Evolutionary conservation across 495 filamentous ascomycete genomes (phyloP).

Genomic region (Penicillium paradoxum): DNA sequence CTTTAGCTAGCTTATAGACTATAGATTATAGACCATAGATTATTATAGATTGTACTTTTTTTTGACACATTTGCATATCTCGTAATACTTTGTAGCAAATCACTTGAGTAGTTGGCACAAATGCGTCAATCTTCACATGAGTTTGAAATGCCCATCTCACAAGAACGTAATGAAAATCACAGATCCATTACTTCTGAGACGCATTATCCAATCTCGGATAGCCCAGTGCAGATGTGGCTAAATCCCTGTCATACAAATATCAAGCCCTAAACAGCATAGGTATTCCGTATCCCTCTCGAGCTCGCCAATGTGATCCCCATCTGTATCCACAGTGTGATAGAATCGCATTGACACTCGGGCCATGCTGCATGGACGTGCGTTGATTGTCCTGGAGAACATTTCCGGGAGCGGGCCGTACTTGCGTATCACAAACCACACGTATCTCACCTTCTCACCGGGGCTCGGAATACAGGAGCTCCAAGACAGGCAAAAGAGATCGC

Average conservation of each 20-base stretch:
- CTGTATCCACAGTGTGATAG: neutral
- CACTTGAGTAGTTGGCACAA: no score
- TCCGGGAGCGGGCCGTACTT: neutral
- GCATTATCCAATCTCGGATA: no score
- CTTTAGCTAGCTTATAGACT: neutral
- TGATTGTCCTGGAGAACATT: neutral
- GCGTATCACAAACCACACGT: neutral
- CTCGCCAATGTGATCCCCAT: no score
- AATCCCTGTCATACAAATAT: no score
- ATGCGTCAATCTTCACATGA: no score
- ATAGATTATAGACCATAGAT: neutral
- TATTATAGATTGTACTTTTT: neutral
- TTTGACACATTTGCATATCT: neutral
- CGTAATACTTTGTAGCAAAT: no score
- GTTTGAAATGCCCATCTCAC: neutral
- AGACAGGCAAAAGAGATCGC: neutral
- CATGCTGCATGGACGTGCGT: neutral
- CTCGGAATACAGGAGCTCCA: neutral
- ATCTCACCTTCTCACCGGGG: conserved; percentile 12
- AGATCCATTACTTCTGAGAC: no score
- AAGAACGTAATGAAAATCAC: neutral
- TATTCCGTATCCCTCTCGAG: no score
- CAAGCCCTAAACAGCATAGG: no score
- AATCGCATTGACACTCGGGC: neutral
- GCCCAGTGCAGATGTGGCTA: neutral